These are phyloP conservation scores for Parachaetomium inaequale DNA, from an alignment of 495 filamentous ascomycete genomes.

Conservation along the genomic window DNA sequence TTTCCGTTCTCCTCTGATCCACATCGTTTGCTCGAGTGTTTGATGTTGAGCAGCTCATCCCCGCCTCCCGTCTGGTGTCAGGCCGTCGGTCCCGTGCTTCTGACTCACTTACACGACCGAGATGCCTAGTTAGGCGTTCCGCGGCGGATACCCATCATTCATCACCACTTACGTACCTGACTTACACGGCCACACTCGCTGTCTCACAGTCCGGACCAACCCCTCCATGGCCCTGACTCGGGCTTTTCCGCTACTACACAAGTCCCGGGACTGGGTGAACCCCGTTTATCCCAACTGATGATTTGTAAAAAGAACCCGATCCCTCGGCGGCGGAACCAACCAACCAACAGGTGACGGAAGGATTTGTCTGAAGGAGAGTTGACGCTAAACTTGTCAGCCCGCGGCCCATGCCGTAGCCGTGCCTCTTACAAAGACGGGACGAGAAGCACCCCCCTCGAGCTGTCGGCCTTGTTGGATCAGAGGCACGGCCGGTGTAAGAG, in stretches of 20 bases:
- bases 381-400: not conserved
- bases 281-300: not conserved
- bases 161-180: not conserved
- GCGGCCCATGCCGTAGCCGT: not conserved
- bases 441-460: not conserved
- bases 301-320: not conserved
- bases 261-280: not conserved
- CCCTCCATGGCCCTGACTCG: not conserved
- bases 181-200: not conserved
- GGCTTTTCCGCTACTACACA: not conserved
- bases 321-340: not conserved
- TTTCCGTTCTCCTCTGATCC: not conserved
- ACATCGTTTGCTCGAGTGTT: not conserved
- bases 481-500: not conserved
- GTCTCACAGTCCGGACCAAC: not conserved
- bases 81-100: not conserved
- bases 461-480: not conserved
- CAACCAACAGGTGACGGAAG: not conserved
- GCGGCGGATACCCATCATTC: not conserved
- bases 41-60: slow-evolving; percentile 5
- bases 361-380: not conserved
- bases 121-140: not conserved
- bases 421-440: not conserved
- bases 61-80: not conserved
- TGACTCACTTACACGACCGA: not conserved